Base-by-base conservation (phyloP, 257 asterid genomes). In the Schizonepeta tenuifolia region DNA sequence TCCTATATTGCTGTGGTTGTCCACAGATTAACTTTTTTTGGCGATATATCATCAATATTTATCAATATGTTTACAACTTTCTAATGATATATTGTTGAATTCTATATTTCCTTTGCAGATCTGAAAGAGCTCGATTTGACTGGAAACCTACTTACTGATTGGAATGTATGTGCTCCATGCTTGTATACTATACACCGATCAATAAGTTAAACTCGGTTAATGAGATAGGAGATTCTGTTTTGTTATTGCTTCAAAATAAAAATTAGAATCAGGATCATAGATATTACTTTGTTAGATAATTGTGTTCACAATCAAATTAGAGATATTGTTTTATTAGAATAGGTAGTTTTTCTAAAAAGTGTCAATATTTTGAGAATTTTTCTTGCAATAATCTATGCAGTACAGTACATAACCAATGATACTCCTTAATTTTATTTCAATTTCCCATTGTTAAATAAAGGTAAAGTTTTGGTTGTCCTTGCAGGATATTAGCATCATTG, bases 41-140 rank as follows among this genome's bases (percentile, higher is more conserved):
- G 17, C 11, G 56, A 44, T 58, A 38, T 54, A 46, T 56, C 44
- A 11, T 67, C 10, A n/a, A n/a, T n/a, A n/a, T n/a, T n/a, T n/a
- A 22, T 68, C 46, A 33, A 9, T 74, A 65, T 24, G 28, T 31
- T 47, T 67, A 51, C 60, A 6, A 33, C 9, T 44, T 58, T 56
- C 31, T 51, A 22, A 63, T 61, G 21, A 33, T 56, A 28, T 56
- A 35, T 67, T 61, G 65, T 38, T 71, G 58, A 54, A 80, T 50
- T 69, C 56, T 59, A 21, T 67, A 69, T 40, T 71, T 9, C 50
- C 57, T 53, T 71, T 80, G 88, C 98, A 95, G 99, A 82, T 75
- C 66, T 95, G 54, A 90, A 90, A 91, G 96, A 92, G 88, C 98
- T 95, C 49, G 99, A 92, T 81, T 85, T 95, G 90, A 87, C 89